A percentile compares a stretch with the other conserved stretches of the same genome.
phyloP scores from a whole-genome alignment of 352 stramenopile genomes.

The Thalassiosira sp. region DNA sequence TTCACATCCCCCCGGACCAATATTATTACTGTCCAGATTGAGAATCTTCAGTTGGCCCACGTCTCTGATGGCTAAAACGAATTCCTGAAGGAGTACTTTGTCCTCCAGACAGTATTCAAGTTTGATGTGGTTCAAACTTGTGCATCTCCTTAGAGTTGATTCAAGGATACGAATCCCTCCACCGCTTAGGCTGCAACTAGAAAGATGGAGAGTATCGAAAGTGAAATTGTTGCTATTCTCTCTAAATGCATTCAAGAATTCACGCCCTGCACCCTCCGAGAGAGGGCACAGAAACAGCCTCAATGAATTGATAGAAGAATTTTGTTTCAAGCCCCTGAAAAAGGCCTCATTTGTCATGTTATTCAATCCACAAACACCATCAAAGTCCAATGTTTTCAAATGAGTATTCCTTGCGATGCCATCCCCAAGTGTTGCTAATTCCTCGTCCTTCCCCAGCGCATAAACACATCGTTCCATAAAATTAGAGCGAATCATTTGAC shows the following conservation, averaged over 20 bases:
- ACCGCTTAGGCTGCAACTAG: not conserved
- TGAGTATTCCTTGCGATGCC: not conserved
- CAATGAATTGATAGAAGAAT: not conserved
- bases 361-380: not conserved
- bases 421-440: not conserved
- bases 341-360: not conserved
- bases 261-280: not conserved
- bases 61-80: not conserved
- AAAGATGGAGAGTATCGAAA: not conserved
- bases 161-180: not conserved
- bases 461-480: not conserved
- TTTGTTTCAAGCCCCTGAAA: not conserved
- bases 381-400: not conserved
- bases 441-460: not conserved
- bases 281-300: not conserved
- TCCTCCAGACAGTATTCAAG: not conserved
- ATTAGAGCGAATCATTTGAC: not conserved
- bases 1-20: no score
- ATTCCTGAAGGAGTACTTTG: not conserved
- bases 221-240: not conserved
- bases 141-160: not conserved
- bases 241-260: not conserved
- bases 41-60: not conserved
- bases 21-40: no score
- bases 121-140: not conserved